A percentile compares a stretch with the other conserved stretches of the same genome.
phyloP scores from a whole-genome alignment of 2,329 filamentous ascomycete genomes.

The Scedosporium dehoogii region DNA sequence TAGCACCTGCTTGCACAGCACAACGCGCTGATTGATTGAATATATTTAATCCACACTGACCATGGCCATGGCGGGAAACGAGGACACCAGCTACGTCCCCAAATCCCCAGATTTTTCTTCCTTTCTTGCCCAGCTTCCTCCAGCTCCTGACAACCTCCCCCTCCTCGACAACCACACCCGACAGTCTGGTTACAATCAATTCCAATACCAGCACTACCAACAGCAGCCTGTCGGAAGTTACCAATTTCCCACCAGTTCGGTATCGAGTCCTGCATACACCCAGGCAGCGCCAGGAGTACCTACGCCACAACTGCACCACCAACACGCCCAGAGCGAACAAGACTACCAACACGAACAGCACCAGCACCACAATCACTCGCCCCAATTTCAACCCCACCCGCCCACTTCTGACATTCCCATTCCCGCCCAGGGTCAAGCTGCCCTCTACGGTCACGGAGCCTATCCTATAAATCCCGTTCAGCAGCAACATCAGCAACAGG shows the following conservation, averaged over 20 bases:
- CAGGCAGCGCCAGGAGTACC: conserved; percentile 8
- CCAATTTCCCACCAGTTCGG: background rate
- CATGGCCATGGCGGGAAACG: conserved; percentile 7
- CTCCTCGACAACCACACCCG: conserved; percentile 10
- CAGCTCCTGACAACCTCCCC: conserved; percentile 1
- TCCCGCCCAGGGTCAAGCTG: conserved; percentile 5
- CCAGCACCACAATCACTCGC: conserved; percentile 14
- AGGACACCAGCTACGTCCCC: conserved; percentile 33
- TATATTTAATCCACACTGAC: background rate
- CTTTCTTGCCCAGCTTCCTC: conserved; percentile 30
- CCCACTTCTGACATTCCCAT: conserved; percentile 9
- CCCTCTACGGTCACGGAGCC: conserved; percentile 5
- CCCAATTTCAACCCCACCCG: conserved; percentile 8
- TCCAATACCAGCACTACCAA: conserved; percentile 8
- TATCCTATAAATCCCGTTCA: conserved; percentile 2
- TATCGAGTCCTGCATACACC: background rate
- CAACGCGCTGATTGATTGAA: too few relatives aligned
- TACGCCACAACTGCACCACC: conserved; percentile 14
- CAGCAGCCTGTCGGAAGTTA: background rate
- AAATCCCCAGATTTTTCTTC: conserved; percentile 51
- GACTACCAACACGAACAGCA: conserved; percentile 15
- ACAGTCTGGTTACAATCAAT: background rate
- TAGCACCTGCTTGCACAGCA: too few relatives aligned
- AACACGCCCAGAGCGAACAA: conserved; percentile 10
- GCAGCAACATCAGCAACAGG: conserved; percentile 7